Evolutionary conservation across 805 yeast species (phyloP), one percentile per base, ranked within the genome.

Genomic region (Scheffersomyces amazonensis): DNA sequence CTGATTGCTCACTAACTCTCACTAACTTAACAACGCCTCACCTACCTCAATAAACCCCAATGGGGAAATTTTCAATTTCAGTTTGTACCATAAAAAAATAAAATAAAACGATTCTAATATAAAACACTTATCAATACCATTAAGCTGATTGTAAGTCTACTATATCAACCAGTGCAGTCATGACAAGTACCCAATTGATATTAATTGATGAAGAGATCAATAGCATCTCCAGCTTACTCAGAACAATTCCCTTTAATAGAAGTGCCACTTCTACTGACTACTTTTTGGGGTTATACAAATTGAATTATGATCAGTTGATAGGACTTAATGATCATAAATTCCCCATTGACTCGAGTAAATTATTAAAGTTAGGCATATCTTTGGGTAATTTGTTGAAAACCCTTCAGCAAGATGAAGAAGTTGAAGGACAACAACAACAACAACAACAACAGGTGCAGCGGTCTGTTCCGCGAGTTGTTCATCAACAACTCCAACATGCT

Each of bases 291-390:
- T 52, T 64, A 2, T 69, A 64, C 49, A 51, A 54, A 37, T 46
- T 64, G 29, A 46, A 44, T 31, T 41, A 58, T 39, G 42, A 47
- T 16, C 49, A 54, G 9, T 34, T 64, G 21, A 33, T 38, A 23
- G 39, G 37, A 34, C 48, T 66, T 21, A 56, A 59, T 29, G 52
- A 54, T 16, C 48, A 53, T 13, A 49, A 46, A 35, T 57, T 59
- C 41, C 71, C 69, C 18, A 54, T 68, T 5, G 62, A 69, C 34
- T 50, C 62, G 24, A 61, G 47, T 43, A 66, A 65, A 42, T 53
- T 69, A 21, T 46, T 69, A 32, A 69, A 69, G 47, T 47, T 69
- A 22, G 69, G 69, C 15, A 66, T 69, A 19, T 66, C 72, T 24
- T 53, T 69, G 21, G 75, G 75, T 1, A 68, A 66, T 45, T 50